A percentile compares a stretch with the other conserved stretches of the same genome.
phyloP scores from a whole-genome alignment of 2,329 filamentous ascomycete species.

The Cladophialophora immunda region DNA sequence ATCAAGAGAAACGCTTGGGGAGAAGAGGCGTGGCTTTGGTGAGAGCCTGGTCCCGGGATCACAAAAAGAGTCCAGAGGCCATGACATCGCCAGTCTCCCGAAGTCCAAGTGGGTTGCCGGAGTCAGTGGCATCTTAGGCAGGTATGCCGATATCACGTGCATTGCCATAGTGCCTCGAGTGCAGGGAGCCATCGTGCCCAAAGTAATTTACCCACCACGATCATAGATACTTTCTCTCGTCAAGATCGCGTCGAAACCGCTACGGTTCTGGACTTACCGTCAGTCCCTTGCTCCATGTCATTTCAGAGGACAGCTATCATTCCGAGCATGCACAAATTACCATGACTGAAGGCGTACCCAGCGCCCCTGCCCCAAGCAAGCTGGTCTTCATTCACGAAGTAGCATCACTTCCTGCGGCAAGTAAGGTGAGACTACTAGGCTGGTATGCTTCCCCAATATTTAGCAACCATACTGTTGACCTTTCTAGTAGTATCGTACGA shows the following conservation, averaged over 20 bases:
- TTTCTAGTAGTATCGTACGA: constrained; percentile 51
- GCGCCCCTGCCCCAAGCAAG: constrained; percentile 61
- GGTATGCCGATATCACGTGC: constrained; percentile 29
- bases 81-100: constrained; percentile 9
- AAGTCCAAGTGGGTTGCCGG: not conserved
- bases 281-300: not conserved
- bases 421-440: constrained; percentile 91
- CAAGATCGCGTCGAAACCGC: not conserved
- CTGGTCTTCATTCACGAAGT: constrained; percentile 73
- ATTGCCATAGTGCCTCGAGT: not conserved
- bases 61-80: constrained; percentile 12
- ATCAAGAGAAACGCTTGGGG: constrained; percentile 8
- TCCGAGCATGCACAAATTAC: not conserved
- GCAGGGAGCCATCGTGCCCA: too few relatives aligned
- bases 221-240: not conserved
- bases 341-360: constrained; percentile 29
- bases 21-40: constrained; percentile 9
- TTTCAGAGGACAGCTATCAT: not conserved
- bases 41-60: constrained; percentile 12
- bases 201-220: too few relatives aligned
- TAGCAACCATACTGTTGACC: constrained; percentile 25
- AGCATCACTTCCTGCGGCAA: constrained; percentile 59
- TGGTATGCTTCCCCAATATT: constrained; percentile 69
- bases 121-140: not conserved
- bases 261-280: not conserved